Base-by-base conservation (phyloP, 805 yeast genomes). In the Priceomyces melissophilus region DNA sequence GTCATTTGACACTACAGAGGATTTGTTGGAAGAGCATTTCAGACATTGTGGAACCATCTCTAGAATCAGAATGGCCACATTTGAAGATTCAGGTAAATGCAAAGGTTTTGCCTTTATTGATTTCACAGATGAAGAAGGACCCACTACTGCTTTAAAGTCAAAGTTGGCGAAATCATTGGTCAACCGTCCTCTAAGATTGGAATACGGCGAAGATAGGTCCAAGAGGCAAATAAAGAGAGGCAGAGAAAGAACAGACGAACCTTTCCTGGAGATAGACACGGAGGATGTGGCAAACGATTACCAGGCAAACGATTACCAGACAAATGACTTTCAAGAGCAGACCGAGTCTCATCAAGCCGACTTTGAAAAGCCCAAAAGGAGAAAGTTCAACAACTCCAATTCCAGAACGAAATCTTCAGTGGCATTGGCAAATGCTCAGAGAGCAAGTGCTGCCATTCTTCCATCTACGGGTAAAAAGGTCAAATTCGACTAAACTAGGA, bases 21-120 rank as follows among this genome's bases (percentile, higher is more conserved):
- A 85, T 25, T 63, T 81, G 47, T 67, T 91, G 33, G 81, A 79
- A 48, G 84, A 80, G 51, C 96, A 87, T 47, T 91, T 91, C 71
- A 84, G 84, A 62, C 91, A 84, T 54, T 89, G 96, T 65, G 97
- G 98, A 30, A 89, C 85, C 47, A 91, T 95, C 44, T 65, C 72
- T 23, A 79, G 79, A 49, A 79, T 91, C 40, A 78, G 99, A 61
- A 91, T 90, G 95, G 98, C 98, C 3, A 90, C 99, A n/a, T 91
- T 91, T 64, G 89, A 93, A 65, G 99, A 91, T 59, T 70, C 85
- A 38, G 98, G 97, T 1, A 91, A 90, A 59, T 91, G 98, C 71
- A 93, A 93, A 63, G 98, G 98, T 2, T 91, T 91, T 69, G 89
- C 96, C 1, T 91, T 93, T 56, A 69, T 91, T 28, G 98, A 91